Base-by-base conservation (phyloP, 164 flowering plant species). In the Paratinospora sagittata region DNA sequence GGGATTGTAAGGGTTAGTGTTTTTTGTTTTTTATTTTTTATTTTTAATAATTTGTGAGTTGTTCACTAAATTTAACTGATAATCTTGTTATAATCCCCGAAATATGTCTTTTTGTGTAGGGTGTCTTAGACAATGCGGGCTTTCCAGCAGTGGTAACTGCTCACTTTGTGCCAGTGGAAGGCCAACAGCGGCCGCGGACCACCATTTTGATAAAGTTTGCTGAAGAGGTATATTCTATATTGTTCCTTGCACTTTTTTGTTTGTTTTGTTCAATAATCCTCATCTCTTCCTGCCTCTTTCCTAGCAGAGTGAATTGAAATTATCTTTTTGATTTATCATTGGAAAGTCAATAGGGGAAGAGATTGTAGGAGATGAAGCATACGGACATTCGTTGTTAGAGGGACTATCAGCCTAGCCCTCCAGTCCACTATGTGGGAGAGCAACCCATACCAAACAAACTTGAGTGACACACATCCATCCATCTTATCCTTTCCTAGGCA, bases 111-210 rank as follows among this genome's bases (percentile, higher is more conserved):
- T 67, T 52, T 76, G 68, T 77, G 78, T 37, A 96, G 99, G 99
- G 99, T 70, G 99, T 96, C 66, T 73, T 96, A 81, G 99, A 93
- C 65, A 63, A 85, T 81, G 90, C 99, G 37, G 99, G 99, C 27
- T 96, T 96, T 78, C 99, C 99, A 57, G 98, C 98, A 60, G 93
- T 89, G 24, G 99, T 96, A 39, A 89, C 97, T 9, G 99, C 99
- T 78, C 99, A 96, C 80, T 96, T 96, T 90, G 99, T 96, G 33
- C 99, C 99, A 23, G 82, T 96, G 80, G 99, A 96, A 49, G 98
- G 99, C 70, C 98, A 92, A 72, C 97, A 89, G 66, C 85, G 98
- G 69, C 99, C 99, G 47, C 79, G 98, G 65, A 96, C 99, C 11
- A 96, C 99, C 67, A 93, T 96, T 77, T 84, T 96, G 80, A 96